Evolutionary conservation across 352 stramenopile genomes (phyloP).

Genomic region (Phytopythium chamaehyphon): DNA sequence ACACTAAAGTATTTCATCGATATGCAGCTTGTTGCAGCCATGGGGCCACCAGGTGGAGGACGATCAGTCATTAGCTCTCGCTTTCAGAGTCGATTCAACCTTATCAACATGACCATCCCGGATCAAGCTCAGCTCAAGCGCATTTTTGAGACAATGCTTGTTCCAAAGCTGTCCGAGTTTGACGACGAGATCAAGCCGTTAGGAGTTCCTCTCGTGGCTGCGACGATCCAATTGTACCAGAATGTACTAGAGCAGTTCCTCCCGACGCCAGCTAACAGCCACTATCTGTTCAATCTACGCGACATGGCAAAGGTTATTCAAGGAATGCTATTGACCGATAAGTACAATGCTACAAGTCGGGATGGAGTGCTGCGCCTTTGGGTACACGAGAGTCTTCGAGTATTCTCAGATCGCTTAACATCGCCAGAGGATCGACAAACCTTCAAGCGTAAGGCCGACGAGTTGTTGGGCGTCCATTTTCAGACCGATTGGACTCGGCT

Average conservation of each 20-base stretch:
- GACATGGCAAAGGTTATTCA: slow-evolving; percentile 90
- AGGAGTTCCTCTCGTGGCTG: slow-evolving; percentile 56
- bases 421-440: slow-evolving; percentile 82
- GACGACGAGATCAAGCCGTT: slow-evolving; percentile 88
- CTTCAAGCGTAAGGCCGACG: slow-evolving; percentile 87
- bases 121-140: slow-evolving; percentile 79
- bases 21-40: slow-evolving; percentile 87
- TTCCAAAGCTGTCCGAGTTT: slow-evolving; percentile 81
- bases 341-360: slow-evolving; percentile 60
- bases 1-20: slow-evolving; percentile 90
- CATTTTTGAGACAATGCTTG: slow-evolving; percentile 89
- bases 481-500: slow-evolving; percentile 75
- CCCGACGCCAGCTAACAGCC: slow-evolving; percentile 86
- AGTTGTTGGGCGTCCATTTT: slow-evolving; percentile 70
- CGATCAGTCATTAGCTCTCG: slow-evolving; percentile 86
- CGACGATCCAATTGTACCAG: slow-evolving; percentile 87
- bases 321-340: slow-evolving; percentile 72
- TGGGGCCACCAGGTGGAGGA: slow-evolving; percentile 84
- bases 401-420: slow-evolving; percentile 91
- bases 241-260: slow-evolving; percentile 80
- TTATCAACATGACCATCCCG: slow-evolving; percentile 89
- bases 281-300: slow-evolving; percentile 89
- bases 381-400: slow-evolving; percentile 87
- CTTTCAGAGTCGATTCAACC: slow-evolving; percentile 90
- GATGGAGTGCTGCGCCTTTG: slow-evolving; percentile 83